These are phyloP conservation scores for Baudoinia panamericana DNA, from an alignment of 495 filamentous ascomycete species.

Conservation along the genomic window DNA sequence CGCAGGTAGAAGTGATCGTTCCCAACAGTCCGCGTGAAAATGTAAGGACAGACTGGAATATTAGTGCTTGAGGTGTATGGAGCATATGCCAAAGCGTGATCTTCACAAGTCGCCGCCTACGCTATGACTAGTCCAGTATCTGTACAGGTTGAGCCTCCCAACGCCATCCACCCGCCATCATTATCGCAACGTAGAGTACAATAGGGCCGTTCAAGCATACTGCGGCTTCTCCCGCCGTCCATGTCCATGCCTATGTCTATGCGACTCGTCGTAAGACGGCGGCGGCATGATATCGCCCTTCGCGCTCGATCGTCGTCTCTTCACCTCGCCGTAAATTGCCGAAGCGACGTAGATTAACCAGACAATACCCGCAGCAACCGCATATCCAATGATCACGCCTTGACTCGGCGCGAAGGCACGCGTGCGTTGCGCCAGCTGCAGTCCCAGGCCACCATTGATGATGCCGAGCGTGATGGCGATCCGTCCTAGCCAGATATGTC, in stretches of 20 bases:
- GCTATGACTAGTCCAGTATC: too few species aligned
- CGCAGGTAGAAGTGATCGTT: too few species aligned
- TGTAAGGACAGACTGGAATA: too few species aligned
- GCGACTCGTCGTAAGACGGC: constrained; percentile 1
- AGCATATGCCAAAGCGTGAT: too few species aligned
- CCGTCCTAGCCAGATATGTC: constrained; percentile 30
- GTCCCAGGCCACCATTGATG: constrained; percentile 31
- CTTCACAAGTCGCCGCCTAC: too few species aligned
- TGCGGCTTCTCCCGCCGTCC: not conserved
- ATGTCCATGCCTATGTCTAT: not conserved
- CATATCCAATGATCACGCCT: constrained; percentile 12
- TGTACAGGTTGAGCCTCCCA: too few species aligned
- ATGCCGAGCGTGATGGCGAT: constrained; percentile 29
- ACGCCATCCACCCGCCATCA: too few species aligned
- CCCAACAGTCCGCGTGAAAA: too few species aligned
- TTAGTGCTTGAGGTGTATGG: too few species aligned
- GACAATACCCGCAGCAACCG: constrained; percentile 14
- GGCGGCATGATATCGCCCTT: constrained; percentile 3
- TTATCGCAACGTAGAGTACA: too few species aligned
- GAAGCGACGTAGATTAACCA: constrained; percentile 21
- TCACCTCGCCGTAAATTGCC: constrained; percentile 21
- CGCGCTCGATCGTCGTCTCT: constrained; percentile 3
- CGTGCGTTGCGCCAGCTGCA: constrained; percentile 22
- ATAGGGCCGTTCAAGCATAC: constrained; percentile 11
- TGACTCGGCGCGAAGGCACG: constrained; percentile 2